Conservation (phyloP, 768 basidiomycete species). For the Neoboletus magnificus region DNA sequence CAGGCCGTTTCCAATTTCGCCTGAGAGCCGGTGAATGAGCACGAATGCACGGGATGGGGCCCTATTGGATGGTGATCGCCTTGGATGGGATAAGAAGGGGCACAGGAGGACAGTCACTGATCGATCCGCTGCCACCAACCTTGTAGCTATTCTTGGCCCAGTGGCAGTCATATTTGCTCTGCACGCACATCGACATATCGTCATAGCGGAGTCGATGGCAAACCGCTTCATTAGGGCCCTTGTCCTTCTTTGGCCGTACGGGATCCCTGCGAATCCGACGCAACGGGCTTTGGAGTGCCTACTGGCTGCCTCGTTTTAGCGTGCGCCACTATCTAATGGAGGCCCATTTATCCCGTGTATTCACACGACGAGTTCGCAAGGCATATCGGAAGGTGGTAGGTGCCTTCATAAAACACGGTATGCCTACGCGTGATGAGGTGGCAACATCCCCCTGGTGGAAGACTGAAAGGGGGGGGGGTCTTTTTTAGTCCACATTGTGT, state of each 20-base stretch:
- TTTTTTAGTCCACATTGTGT: slow-evolving; percentile 15
- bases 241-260: not conserved
- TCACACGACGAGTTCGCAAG: slow-evolving; percentile 23
- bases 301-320: slow-evolving; percentile 7
- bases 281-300: not conserved
- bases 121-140: slow-evolving; percentile 4
- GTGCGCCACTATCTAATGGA: slow-evolving; percentile 14
- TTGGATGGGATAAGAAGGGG: slow-evolving; percentile 1
- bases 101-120: not conserved
- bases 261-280: slow-evolving; percentile 2
- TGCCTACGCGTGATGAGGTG: slow-evolving; percentile 2
- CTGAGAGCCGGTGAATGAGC: slow-evolving; percentile 16
- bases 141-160: slow-evolving; percentile 9
- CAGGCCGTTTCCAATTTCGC: slow-evolving; percentile 9
- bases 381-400: not conserved
- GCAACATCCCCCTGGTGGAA: not conserved
- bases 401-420: slow-evolving; percentile 17
- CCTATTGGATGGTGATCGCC: slow-evolving; percentile 5
- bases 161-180: not conserved
- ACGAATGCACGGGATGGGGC: not conserved
- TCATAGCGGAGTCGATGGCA: slow-evolving; percentile 6
- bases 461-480: too few species aligned
- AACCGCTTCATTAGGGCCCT: not conserved
- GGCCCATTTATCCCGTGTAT: slow-evolving; percentile 6
- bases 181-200: not conserved